A percentile compares a stretch with the other conserved stretches of the same genome.
phyloP scores from a whole-genome alignment of 768 basidiomycete species.

The Coprinellus micaceus region DNA sequence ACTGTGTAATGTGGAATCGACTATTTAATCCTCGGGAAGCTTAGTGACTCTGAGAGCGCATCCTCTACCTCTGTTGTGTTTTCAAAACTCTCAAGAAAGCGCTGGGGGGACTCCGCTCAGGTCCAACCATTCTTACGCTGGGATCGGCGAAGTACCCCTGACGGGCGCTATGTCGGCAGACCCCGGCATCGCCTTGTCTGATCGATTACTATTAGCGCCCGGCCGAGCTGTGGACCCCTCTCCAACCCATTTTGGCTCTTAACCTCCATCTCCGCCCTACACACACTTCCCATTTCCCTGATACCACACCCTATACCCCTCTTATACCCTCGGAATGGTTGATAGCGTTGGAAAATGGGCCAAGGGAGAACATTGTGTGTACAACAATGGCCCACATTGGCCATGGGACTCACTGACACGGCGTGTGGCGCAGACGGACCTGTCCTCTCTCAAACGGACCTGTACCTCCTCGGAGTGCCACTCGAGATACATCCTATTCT shows the following conservation, averaged over 20 bases:
- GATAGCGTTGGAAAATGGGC: constrained; percentile 6
- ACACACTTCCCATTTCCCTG: background rate
- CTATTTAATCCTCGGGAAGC: background rate
- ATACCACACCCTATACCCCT: background rate
- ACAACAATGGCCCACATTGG: background rate
- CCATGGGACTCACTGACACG: background rate
- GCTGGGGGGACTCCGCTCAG: too few relatives aligned
- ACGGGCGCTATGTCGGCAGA: too few relatives aligned
- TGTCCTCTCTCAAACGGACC: constrained; percentile 73
- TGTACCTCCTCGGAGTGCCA: constrained; percentile 70
- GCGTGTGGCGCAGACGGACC: constrained; percentile 59
- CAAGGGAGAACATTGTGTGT: constrained; percentile 6
- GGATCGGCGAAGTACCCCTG: too few relatives aligned
- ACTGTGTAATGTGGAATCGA: background rate
- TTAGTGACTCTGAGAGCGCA: too few relatives aligned
- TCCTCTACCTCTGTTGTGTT: too few relatives aligned
- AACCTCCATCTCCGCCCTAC: background rate
- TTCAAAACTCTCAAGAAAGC: too few relatives aligned
- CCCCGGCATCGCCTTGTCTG: too few relatives aligned
- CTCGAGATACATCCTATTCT: constrained; percentile 76
- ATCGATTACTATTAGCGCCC: background rate
- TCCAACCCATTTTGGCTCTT: background rate
- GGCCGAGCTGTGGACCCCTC: too few relatives aligned
- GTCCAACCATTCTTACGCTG: too few relatives aligned
- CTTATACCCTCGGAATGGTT: background rate